Evolutionary conservation across 2,329 filamentous ascomycete species (phyloP).

Genomic region (Lecanicillium sp.): DNA sequence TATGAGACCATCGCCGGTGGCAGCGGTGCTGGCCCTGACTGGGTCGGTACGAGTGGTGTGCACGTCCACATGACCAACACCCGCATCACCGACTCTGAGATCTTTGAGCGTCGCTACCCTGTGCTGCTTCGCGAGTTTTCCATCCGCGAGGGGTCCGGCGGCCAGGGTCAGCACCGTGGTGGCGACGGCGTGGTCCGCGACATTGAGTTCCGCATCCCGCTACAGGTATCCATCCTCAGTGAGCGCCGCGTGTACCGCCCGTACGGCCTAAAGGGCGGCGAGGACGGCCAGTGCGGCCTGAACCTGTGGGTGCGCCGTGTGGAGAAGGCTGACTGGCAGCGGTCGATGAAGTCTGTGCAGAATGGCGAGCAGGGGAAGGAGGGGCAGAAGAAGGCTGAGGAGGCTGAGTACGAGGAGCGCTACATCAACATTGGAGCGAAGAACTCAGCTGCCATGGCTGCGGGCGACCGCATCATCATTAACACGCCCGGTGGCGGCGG

Average conservation of each 20-base stretch:
- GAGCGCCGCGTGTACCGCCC: slow-evolving; percentile 71
- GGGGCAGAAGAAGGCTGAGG: slow-evolving; percentile 24
- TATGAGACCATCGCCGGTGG: slow-evolving; percentile 61
- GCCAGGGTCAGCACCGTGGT: slow-evolving; percentile 59
- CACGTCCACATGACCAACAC: slow-evolving; percentile 67
- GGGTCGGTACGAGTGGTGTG: slow-evolving; percentile 38
- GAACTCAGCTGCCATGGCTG: slow-evolving; percentile 70
- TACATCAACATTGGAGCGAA: slow-evolving; percentile 71
- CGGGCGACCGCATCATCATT: slow-evolving; percentile 72
- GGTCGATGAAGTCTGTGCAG: slow-evolving; percentile 35
- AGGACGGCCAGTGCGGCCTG: slow-evolving; percentile 68
- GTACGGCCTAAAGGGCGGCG: slow-evolving; percentile 79
- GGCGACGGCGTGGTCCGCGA: slow-evolving; percentile 72
- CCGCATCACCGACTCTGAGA: slow-evolving; percentile 55
- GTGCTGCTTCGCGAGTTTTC: slow-evolving; percentile 67
- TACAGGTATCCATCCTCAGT: slow-evolving; percentile 71
- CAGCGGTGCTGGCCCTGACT: slow-evolving; percentile 59
- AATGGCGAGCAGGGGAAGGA: slow-evolving; percentile 22
- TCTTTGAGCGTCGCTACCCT: slow-evolving; percentile 53
- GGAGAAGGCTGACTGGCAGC: slow-evolving; percentile 47
- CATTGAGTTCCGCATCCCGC: slow-evolving; percentile 71
- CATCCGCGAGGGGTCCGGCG: slow-evolving; percentile 57
- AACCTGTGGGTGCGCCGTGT: slow-evolving; percentile 85
- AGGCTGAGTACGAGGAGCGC: slow-evolving; percentile 49
- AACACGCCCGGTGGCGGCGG: slow-evolving; percentile 74